Conservation (phyloP, 2,329 filamentous ascomycete species). For the Aureobasidium pullulans region DNA sequence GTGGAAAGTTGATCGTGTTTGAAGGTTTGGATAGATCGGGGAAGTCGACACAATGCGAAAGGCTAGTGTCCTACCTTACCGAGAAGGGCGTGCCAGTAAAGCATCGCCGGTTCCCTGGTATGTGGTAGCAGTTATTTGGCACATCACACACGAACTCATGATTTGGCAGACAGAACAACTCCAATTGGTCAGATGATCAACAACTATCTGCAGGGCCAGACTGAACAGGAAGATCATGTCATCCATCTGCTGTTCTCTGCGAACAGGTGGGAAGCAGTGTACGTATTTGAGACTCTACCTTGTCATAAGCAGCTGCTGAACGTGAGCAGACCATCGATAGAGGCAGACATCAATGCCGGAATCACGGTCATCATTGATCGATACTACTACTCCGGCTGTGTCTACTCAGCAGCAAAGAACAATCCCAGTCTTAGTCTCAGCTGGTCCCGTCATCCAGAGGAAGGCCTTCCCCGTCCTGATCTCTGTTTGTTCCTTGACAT, state of each 20-base stretch:
- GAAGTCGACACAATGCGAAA: constrained; percentile 82
- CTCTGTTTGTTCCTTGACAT: constrained; percentile 82
- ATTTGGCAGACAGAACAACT: constrained; percentile 62
- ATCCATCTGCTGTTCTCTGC: constrained; percentile 87
- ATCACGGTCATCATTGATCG: constrained; percentile 78
- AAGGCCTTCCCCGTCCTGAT: constrained; percentile 81
- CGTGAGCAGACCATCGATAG: constrained; percentile 28
- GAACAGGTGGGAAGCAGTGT: constrained; percentile 72
- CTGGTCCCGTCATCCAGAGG: constrained; percentile 80
- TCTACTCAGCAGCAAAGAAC: constrained; percentile 84
- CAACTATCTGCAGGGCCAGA: constrained; percentile 64
- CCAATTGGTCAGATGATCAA: constrained; percentile 84
- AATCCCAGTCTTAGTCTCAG: constrained; percentile 60
- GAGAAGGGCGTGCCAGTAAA: constrained; percentile 45
- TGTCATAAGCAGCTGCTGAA: constrained; percentile 8
- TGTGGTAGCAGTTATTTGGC: constrained; percentile 1
- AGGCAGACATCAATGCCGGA: constrained; percentile 50
- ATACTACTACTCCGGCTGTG: constrained; percentile 90
- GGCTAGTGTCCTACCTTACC: constrained; percentile 51
- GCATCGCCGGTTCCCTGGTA: constrained; percentile 61
- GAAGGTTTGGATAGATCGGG: constrained; percentile 86
- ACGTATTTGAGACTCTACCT: constrained; percentile 16
- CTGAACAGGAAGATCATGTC: constrained; percentile 74
- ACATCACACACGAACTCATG: neutral
- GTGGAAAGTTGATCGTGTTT: constrained; percentile 70